Conservation (phyloP, 306 rosid genomes). For the Leucaena leucocephala region DNA sequence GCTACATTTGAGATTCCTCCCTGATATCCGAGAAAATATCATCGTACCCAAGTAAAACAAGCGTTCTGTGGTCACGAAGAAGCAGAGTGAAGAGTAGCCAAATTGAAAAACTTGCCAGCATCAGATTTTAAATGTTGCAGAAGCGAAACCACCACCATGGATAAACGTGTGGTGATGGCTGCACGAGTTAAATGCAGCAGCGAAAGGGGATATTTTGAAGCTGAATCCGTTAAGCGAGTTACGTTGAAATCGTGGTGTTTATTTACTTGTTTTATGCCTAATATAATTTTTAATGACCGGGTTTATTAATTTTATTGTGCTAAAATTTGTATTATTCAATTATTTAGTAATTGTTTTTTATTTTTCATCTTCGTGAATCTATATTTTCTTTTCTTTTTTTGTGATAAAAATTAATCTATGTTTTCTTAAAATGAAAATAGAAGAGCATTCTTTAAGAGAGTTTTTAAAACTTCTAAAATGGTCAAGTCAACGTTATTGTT, state of each 20-base stretch:
- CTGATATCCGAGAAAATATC: slow-evolving; percentile 60
- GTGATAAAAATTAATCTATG: too few relatives aligned
- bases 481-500: too few relatives aligned
- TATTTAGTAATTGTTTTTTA: too few relatives aligned
- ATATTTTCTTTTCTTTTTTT: too few relatives aligned
- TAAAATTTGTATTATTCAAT: too few relatives aligned
- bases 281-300: too few relatives aligned
- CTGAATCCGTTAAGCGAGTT: background rate
- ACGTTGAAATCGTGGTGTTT: too few relatives aligned
- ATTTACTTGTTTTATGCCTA: too few relatives aligned
- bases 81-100: background rate
- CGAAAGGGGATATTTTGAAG: background rate
- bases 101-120: background rate
- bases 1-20: slow-evolving; percentile 50
- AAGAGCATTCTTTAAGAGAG: too few relatives aligned
- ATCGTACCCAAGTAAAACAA: slow-evolving; percentile 30
- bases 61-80: background rate
- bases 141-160: background rate
- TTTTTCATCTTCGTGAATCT: background rate
- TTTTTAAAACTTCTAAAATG: too few relatives aligned
- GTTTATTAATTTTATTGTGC: too few relatives aligned
- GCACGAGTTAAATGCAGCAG: background rate
- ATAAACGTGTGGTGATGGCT: slow-evolving; percentile 35
- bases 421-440: too few relatives aligned
- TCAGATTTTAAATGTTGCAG: background rate